A percentile compares a stretch with the other conserved stretches of the same genome.
These are phyloP conservation scores for Blastomyces gilchristii DNA, from an alignment of 2,329 filamentous ascomycete species.

Conservation along the genomic window DNA sequence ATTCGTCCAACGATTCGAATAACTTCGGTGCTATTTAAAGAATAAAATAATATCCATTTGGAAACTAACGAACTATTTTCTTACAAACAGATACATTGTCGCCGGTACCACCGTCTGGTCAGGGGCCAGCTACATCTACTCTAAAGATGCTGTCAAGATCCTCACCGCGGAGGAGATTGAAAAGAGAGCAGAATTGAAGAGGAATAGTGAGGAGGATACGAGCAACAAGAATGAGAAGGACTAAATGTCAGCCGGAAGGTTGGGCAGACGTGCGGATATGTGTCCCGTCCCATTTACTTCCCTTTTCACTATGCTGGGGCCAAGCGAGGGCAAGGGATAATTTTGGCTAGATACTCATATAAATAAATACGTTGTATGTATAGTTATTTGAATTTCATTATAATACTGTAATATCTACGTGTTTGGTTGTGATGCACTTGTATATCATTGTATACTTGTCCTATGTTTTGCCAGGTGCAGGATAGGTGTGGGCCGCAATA, in stretches of 20 bases:
- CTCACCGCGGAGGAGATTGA: slow-evolving; percentile 42
- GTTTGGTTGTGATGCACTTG: neutral
- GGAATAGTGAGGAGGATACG: slow-evolving; percentile 20
- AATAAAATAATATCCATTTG: neutral
- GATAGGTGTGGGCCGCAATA: no score
- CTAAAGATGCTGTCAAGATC: slow-evolving; percentile 86
- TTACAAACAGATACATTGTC: slow-evolving; percentile 61
- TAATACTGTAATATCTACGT: neutral
- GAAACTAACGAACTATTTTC: neutral
- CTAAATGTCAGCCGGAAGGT: neutral
- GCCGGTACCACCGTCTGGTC: slow-evolving; percentile 88
- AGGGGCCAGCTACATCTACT: slow-evolving; percentile 81
- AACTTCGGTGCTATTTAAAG: neutral
- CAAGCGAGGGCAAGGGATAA: neutral
- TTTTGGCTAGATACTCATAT: neutral
- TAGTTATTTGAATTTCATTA: neutral
- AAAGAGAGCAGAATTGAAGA: slow-evolving; percentile 26
- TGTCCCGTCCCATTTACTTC: neutral
- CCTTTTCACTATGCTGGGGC: neutral
- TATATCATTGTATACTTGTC: neutral
- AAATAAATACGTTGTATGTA: neutral
- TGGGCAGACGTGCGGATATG: neutral
- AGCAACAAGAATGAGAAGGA: slow-evolving; percentile 7
- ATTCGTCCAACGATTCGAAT: neutral
- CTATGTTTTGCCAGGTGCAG: no score